phyloP scores from a whole-genome alignment of 768 basidiomycete species.

The Suillus variegatus region DNA sequence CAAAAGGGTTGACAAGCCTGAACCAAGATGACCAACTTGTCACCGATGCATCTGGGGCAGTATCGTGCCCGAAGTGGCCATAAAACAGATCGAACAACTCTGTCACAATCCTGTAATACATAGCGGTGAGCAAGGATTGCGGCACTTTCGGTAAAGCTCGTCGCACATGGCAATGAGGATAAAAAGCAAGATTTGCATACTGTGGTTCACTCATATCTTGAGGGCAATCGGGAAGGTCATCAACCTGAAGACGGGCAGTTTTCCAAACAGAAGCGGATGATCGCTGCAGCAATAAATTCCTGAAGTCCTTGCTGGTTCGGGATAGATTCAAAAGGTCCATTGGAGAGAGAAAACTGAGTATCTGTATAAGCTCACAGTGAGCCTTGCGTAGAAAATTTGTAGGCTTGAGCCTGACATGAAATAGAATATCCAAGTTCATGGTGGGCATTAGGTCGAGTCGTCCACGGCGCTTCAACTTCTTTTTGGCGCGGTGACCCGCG shows the following conservation, averaged over 20 bases:
- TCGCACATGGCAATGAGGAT: slow-evolving; percentile 5
- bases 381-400: neutral
- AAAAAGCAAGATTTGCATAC: slow-evolving; percentile 47
- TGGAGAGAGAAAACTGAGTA: slow-evolving; percentile 40
- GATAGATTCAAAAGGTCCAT: slow-evolving; percentile 43
- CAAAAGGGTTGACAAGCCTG: neutral
- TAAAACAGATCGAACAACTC: slow-evolving; percentile 3
- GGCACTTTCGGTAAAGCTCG: neutral
- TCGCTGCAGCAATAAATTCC: slow-evolving; percentile 32
- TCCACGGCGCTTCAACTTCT: slow-evolving; percentile 1
- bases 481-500: neutral
- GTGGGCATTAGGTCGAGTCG: slow-evolving; percentile 32
- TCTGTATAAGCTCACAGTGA: slow-evolving; percentile 22
- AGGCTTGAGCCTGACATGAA: slow-evolving; percentile 8
- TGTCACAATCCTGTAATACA: neutral
- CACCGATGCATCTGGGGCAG: neutral
- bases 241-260: slow-evolving; percentile 35
- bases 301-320: slow-evolving; percentile 36
- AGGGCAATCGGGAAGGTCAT: slow-evolving; percentile 44
- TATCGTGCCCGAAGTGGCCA: slow-evolving; percentile 4
- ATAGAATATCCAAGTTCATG: slow-evolving; percentile 15
- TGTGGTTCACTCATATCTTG: slow-evolving; percentile 45
- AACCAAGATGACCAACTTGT: neutral
- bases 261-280: slow-evolving; percentile 35
- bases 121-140: neutral